Percentiles rank a stretch among this genome's conserved stretches.
Conservation (phyloP, 73 alveolate species). For the Blepharisma japonicum region DNA sequence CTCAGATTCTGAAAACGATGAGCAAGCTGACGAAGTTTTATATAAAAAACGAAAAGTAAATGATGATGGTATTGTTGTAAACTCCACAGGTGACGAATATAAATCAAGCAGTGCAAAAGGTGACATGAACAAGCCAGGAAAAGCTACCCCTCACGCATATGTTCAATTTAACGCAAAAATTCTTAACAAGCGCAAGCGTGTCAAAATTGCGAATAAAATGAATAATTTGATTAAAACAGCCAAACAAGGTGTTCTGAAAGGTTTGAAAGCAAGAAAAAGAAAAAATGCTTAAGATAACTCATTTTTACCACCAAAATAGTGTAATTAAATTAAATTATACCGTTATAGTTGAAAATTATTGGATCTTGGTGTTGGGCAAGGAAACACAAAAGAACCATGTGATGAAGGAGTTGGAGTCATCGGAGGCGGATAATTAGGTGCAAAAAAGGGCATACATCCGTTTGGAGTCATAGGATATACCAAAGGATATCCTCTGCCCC, state of each 20-base stretch:
- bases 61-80: not conserved
- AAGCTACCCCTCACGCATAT: not conserved
- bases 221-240: conserved; percentile 1
- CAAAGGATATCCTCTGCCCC: too few species aligned
- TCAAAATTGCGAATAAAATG: not conserved
- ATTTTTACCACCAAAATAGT: not conserved
- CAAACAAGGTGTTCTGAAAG: conserved; percentile 28
- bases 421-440: too few species aligned
- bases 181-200: not conserved
- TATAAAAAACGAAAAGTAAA: not conserved
- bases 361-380: too few species aligned
- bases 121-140: not conserved
- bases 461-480: too few species aligned
- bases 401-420: too few species aligned
- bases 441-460: too few species aligned
- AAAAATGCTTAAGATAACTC: not conserved
- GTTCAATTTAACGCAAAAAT: conserved; percentile 11
- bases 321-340: too few species aligned
- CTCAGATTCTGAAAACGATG: not conserved
- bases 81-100: too few species aligned
- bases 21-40: not conserved
- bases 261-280: conserved; percentile 21
- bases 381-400: too few species aligned
- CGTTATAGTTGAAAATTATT: too few species aligned
- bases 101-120: not conserved